Base-by-base conservation (phyloP, 148 eudicot genomes). In the Vaccinium macrocarpon region DNA sequence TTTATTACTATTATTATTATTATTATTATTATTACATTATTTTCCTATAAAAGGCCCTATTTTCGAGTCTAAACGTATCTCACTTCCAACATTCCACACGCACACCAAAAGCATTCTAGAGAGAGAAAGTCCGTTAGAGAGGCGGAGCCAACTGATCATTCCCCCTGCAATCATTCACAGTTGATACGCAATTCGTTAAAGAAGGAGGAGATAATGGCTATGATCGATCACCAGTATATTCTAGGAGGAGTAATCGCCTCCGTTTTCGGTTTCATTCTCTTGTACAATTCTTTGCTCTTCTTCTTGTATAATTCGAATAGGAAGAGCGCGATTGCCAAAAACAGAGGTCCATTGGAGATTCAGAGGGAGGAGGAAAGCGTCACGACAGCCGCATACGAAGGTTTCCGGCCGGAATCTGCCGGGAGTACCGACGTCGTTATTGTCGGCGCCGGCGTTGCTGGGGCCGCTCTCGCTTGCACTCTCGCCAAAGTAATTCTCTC, bases 371-470 rank as follows among this genome's bases (percentile, higher is more conserved):
- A 23, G 5, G 84, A 32, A 12, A 29, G 29, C 76, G 50, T 52
- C 59, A 82, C 38, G 68, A 82, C 78, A 29, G 3, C 66, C 42
- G 64, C 15, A 1, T 52, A 72, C 55, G 32, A 66, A 1, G 42
- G 14, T 32, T 9, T 2, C 29, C 51, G 10, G 27, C 51, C 32
- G 49, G 59, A 49, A 19, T 9, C 23, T 15, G 29, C 46, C 78
- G 84, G 84, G 3, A 68, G 25, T 68, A 18, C 77, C 18, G 84
- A 82, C 51, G 66, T 82, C 78, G 53, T 82, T 62, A 52, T 82
- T n/a, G 84, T 82, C 52, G 84, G 84, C 14, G 84, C 84, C 50
- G 84, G 84, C 27, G 84, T 82, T 8, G 84, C 84, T 51, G 84
- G 84, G 13, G 53, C 84, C 4, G 84, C 84, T 19, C 84, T 82